A percentile compares a stretch with the other conserved stretches of the same genome.
These are phyloP conservation scores for Rhododendron simsii DNA, from an alignment of 148 eudicot species.

Conservation along the genomic window DNA sequence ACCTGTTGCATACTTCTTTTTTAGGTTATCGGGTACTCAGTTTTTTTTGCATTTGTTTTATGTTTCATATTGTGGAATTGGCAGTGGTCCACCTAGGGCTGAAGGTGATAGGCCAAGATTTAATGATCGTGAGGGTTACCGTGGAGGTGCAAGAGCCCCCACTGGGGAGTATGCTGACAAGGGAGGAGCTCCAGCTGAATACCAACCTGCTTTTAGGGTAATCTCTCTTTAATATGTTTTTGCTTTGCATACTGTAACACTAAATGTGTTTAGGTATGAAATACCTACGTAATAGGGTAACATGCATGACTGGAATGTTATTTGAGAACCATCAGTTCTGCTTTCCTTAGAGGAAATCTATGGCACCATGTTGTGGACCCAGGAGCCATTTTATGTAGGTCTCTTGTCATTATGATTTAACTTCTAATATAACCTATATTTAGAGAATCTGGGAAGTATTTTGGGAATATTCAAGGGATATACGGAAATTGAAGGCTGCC, in stretches of 20 bases:
- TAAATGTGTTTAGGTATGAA: neutral
- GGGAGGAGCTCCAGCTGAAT: slow-evolving; percentile 89
- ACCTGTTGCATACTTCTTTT: neutral
- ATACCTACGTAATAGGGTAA: neutral
- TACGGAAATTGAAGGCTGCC: neutral
- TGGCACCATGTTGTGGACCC: neutral
- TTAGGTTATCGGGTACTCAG: neutral
- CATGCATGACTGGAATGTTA: neutral
- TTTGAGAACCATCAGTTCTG: neutral
- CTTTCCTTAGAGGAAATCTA: neutral
- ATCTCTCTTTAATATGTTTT: neutral
- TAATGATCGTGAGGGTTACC: slow-evolving; percentile 86
- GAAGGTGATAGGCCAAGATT: slow-evolving; percentile 71
- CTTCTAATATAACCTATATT: neutral
- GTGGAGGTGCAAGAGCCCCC: slow-evolving; percentile 83
- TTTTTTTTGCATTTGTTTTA: neutral
- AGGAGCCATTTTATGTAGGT: neutral
- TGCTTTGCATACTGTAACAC: neutral
- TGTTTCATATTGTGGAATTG: neutral
- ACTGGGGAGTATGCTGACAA: slow-evolving; percentile 87
- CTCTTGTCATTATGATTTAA: neutral
- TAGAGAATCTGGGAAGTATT: neutral
- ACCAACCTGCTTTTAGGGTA: slow-evolving; percentile 77
- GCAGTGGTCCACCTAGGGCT: slow-evolving; percentile 75
- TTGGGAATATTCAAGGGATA: neutral